Percentiles rank a stretch among this genome's conserved stretches.
Conservation (phyloP, 2,329 filamentous ascomycete genomes). For the Exophiala xenobiotica region DNA sequence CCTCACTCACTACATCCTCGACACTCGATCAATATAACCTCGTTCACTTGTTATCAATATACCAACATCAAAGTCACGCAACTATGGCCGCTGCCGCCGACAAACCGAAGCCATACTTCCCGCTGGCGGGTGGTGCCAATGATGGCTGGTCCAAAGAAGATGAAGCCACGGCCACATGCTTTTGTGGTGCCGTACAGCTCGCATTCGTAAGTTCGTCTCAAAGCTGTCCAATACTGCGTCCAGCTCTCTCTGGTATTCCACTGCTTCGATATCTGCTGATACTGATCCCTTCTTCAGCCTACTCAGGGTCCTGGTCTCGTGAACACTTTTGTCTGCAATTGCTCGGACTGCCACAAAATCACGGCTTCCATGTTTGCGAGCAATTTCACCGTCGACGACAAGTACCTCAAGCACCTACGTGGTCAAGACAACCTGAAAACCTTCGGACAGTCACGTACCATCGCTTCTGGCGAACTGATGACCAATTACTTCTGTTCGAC, state of each 20-base stretch:
- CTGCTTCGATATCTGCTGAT: background rate
- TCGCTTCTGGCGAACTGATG: slow-evolving; percentile 53
- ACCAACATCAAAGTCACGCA: no score
- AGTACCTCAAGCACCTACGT: slow-evolving; percentile 49
- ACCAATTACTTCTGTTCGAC: slow-evolving; percentile 61
- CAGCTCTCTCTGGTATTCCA: no score
- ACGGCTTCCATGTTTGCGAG: slow-evolving; percentile 63
- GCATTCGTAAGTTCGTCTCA: slow-evolving; percentile 46
- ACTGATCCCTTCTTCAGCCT: slow-evolving; percentile 37
- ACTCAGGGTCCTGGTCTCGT: slow-evolving; percentile 48
- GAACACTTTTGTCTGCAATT: slow-evolving; percentile 59
- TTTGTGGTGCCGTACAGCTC: slow-evolving; percentile 57
- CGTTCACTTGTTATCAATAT: no score
- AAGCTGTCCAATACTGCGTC: no score
- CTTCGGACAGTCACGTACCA: slow-evolving; percentile 50
- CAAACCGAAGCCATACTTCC: slow-evolving; percentile 38
- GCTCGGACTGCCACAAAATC: slow-evolving; percentile 61
- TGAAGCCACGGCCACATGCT: slow-evolving; percentile 59
- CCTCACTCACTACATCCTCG: no score
- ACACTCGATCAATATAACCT: no score
- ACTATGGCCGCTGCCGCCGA: no score
- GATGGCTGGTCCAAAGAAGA: slow-evolving; percentile 49
- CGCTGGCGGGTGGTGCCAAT: slow-evolving; percentile 38
- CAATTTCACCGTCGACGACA: slow-evolving; percentile 55
- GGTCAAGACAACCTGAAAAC: slow-evolving; percentile 52